Base-by-base conservation (phyloP, 805 yeast genomes). In the Kregervanrija fluxuum region DNA sequence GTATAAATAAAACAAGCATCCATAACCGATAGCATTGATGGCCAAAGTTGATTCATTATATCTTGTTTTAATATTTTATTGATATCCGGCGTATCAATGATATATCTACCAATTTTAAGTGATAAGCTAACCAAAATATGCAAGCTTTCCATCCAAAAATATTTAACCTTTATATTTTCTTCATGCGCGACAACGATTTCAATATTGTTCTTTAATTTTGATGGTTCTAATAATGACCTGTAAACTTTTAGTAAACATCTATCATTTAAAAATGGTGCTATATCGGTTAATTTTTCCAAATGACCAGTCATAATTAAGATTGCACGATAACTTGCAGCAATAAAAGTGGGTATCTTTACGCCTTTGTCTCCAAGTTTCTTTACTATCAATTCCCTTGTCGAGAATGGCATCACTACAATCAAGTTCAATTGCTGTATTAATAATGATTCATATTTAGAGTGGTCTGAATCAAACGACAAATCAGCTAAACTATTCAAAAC, bases 341-440 rank as follows among this genome's bases (percentile, higher is more conserved):
- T 70, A 53, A 84, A 85, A 0, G 84, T 71, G 3, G 90, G 86
- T 30, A 82, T 71, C 41, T 75, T 36, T 51, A 52, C 54, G 65
- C 64, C 60, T 64, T 59, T 54, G 8, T 58, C 49, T 4, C 62
- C 63, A 22, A 83, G 57, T 53, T 82, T 82, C 45, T 68, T 71
- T 42, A 74, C 71, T 36, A 83, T 82, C 44, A 80, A 64, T 15
- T 68, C 71, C 46, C 84, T 67, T 0, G 80, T 75, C 4, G 78
- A 79, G 56, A 78, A 82, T 2, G 90, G 89, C 41, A 82, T 65
- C 1, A 73, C 67, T 2, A 74, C 58, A 38, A 82, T 69, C 8
- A 70, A 64, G 22, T 79, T 72, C 33, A 84, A 56, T 49, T 81
- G 85, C 40, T 71, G 70, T 3, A 82, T 60, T 1, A 82, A 54